phyloP scores from a whole-genome alignment of 208 protist genomes.

The Crithidia fasciculata region DNA sequence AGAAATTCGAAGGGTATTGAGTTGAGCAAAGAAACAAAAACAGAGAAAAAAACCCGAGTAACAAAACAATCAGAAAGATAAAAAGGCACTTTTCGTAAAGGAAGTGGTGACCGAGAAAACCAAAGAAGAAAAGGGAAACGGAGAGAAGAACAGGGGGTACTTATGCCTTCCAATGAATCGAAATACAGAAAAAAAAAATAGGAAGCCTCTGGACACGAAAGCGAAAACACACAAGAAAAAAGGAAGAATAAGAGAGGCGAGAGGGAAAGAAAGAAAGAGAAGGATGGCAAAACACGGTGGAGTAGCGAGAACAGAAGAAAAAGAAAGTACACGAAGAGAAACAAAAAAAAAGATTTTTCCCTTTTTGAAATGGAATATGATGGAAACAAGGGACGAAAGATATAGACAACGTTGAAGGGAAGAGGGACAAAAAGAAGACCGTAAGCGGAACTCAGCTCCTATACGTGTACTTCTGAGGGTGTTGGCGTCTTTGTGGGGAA shows the following conservation, averaged over 20 bases:
- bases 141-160: too few species aligned
- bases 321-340: not conserved
- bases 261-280: not conserved
- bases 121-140: not conserved
- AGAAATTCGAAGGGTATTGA: constrained; percentile 8
- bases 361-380: constrained; percentile 10
- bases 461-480: too few species aligned
- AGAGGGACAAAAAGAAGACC: not conserved
- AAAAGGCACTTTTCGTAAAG: not conserved
- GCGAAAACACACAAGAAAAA: not conserved
- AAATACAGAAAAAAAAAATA: not conserved
- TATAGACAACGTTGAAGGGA: not conserved
- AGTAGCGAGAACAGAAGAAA: not conserved
- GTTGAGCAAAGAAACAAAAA: constrained; percentile 11
- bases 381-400: not conserved
- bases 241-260: constrained; percentile 6
- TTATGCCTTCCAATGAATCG: not conserved
- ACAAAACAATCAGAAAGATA: not conserved
- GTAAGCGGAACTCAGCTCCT: not conserved
- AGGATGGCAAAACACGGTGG: not conserved
- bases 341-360: not conserved
- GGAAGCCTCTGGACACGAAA: constrained; percentile 9
- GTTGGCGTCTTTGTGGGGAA: too few species aligned
- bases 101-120: not conserved
- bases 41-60: not conserved